A percentile compares a stretch with the other conserved stretches of the same genome.
Conservation (phyloP, 1,284 basidiomycete genomes). For the Rhizoctonia solani region DNA sequence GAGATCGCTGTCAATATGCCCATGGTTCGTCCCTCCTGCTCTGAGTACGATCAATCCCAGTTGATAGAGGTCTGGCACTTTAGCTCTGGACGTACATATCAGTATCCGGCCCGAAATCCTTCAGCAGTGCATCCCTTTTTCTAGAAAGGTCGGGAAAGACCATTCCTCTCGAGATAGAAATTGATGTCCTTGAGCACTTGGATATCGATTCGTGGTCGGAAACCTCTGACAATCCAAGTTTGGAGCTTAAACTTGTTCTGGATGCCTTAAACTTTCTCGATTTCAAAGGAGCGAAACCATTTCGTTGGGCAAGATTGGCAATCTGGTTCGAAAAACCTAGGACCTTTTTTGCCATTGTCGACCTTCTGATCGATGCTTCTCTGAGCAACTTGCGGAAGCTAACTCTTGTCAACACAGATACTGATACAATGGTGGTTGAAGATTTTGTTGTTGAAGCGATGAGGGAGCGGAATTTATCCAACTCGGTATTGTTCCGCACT, state of each 20-base stretch:
- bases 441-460: not conserved
- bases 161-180: not conserved
- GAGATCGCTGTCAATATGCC: slow-evolving; percentile 1
- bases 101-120: not conserved
- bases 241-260: not conserved
- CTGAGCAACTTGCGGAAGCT: slow-evolving; percentile 1
- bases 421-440: not conserved
- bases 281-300: not conserved
- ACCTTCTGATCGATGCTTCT: not conserved
- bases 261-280: slow-evolving; percentile 4
- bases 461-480: not conserved
- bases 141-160: not conserved
- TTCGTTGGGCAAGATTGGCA: not conserved
- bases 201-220: no score
- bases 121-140: not conserved
- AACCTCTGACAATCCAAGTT: not conserved
- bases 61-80: not conserved
- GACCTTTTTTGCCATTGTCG: not conserved
- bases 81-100: slow-evolving; percentile 18
- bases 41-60: not conserved
- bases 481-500: not conserved
- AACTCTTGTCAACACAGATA: not conserved
- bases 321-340: not conserved
- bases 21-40: not conserved
- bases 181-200: slow-evolving; percentile 8